phyloP scores from a whole-genome alignment of 2,329 filamentous ascomycete species.

The Leptodontidium sp. region DNA sequence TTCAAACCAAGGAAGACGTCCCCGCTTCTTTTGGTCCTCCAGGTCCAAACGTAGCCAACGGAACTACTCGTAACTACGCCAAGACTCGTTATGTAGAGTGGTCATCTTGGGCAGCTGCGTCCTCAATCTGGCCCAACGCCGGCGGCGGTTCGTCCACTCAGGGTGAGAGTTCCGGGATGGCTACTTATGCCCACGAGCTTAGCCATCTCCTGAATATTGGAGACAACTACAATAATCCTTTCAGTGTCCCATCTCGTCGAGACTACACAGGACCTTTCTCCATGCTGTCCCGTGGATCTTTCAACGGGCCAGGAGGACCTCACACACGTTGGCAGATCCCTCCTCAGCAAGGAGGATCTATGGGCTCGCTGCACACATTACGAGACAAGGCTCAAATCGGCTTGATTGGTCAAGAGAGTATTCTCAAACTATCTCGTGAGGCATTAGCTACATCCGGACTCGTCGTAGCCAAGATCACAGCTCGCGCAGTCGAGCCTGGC shows the following conservation, averaged over 20 bases:
- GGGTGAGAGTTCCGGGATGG: conserved; percentile 30
- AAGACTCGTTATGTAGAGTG: conserved; percentile 32
- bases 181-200: conserved; percentile 31
- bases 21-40: conserved; percentile 31
- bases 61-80: conserved; percentile 27
- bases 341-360: conserved; percentile 27
- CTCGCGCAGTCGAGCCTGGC: conserved; percentile 26
- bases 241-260: conserved; percentile 25
- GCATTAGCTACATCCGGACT: conserved; percentile 26
- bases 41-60: conserved; percentile 15
- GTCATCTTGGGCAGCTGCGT: conserved; percentile 29
- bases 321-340: conserved; percentile 36
- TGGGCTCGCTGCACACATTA: conserved; percentile 32
- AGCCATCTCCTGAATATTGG: conserved; percentile 31
- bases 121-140: conserved; percentile 30
- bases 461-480: conserved; percentile 23
- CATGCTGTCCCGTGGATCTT: conserved; percentile 32
- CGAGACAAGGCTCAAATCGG: conserved; percentile 32
- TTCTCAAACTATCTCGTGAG: conserved; percentile 28
- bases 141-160: conserved; percentile 20
- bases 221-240: conserved; percentile 34
- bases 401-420: conserved; percentile 23
- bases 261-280: conserved; percentile 29
- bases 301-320: conserved; percentile 34
- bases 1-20: conserved; percentile 31